Evolutionary conservation across 495 filamentous ascomycete genomes (phyloP).

Genomic region (Aspergillus asperescens): DNA sequence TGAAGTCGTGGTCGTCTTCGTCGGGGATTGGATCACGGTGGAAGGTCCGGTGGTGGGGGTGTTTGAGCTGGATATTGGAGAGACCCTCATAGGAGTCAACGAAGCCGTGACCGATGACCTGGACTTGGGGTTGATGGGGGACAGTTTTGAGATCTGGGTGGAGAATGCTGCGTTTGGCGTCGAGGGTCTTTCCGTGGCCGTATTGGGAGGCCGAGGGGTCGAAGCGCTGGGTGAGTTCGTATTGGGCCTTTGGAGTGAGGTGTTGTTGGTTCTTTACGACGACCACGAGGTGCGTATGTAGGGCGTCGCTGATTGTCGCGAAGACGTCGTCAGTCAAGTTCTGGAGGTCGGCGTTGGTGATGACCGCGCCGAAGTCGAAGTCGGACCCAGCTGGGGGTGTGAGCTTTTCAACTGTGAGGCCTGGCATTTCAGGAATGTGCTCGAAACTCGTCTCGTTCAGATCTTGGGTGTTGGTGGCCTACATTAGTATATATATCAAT

Average conservation of each 20-base stretch:
- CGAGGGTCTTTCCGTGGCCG: conserved; percentile 67
- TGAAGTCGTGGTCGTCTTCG: conserved; percentile 59
- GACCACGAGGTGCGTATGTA: conserved; percentile 60
- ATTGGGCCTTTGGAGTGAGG: conserved; percentile 62
- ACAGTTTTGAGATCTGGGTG: conserved; percentile 75
- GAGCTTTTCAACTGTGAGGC: conserved; percentile 10
- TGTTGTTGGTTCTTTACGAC: conserved; percentile 62
- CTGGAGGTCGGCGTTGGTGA: conserved; percentile 53
- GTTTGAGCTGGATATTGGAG: conserved; percentile 57
- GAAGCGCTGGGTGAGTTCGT: conserved; percentile 63
- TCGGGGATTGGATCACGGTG: conserved; percentile 58
- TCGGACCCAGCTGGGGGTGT: conserved; percentile 40
- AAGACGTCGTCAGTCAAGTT: conserved; percentile 58
- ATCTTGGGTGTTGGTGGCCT: neutral
- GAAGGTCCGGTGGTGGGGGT: conserved; percentile 71
- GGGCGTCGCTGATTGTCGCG: conserved; percentile 49
- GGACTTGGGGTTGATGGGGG: conserved; percentile 72
- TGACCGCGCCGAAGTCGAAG: conserved; percentile 54
- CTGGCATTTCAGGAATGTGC: neutral
- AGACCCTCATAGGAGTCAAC: conserved; percentile 62
- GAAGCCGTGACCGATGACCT: conserved; percentile 70
- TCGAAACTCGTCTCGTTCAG: neutral
- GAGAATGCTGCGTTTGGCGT: conserved; percentile 61
- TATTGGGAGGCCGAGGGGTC: conserved; percentile 59
- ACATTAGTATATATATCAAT: neutral